phyloP scores from a whole-genome alignment of 2,329 filamentous ascomycete species.

The Sordariomycetes sp. region DNA sequence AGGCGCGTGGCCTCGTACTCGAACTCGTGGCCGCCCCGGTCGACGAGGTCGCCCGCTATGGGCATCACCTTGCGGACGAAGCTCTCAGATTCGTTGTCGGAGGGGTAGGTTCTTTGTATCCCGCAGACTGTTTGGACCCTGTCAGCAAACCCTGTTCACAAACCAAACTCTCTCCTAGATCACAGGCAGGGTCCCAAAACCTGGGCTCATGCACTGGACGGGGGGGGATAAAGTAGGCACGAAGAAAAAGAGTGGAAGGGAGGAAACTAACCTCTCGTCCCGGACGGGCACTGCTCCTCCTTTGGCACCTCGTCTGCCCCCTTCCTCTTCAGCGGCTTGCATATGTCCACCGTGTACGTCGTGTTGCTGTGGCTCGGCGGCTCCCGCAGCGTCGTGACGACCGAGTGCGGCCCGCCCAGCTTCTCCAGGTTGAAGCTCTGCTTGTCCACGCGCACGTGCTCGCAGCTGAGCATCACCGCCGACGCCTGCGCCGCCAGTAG shows the following conservation, averaged over 20 bases:
- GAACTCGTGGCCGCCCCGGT: conserved; percentile 45
- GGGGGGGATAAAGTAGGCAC: not conserved
- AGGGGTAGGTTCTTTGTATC: conserved; percentile 48
- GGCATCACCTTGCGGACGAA: conserved; percentile 49
- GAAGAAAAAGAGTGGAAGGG: not conserved
- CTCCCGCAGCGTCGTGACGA: conserved; percentile 46
- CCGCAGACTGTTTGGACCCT: conserved; percentile 53
- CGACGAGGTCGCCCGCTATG: conserved; percentile 61
- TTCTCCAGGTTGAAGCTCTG: conserved; percentile 53
- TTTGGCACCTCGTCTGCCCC: conserved; percentile 35
- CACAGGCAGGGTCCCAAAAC: too few relatives aligned
- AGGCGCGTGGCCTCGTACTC: conserved; percentile 58
- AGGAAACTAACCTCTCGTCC: conserved; percentile 49
- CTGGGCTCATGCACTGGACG: too few relatives aligned
- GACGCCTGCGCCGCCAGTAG: conserved; percentile 23
- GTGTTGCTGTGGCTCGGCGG: conserved; percentile 53
- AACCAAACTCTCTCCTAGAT: not conserved
- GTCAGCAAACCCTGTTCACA: not conserved
- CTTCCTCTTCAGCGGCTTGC: conserved; percentile 52
- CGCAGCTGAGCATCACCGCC: conserved; percentile 48
- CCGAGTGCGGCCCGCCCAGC: conserved; percentile 57
- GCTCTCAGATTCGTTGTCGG: conserved; percentile 31
- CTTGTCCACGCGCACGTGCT: conserved; percentile 45
- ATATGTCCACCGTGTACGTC: conserved; percentile 75
- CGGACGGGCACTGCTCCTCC: conserved; percentile 54